phyloP scores from a whole-genome alignment of 2,329 filamentous ascomycete species.

The Exophiala sp. region DNA sequence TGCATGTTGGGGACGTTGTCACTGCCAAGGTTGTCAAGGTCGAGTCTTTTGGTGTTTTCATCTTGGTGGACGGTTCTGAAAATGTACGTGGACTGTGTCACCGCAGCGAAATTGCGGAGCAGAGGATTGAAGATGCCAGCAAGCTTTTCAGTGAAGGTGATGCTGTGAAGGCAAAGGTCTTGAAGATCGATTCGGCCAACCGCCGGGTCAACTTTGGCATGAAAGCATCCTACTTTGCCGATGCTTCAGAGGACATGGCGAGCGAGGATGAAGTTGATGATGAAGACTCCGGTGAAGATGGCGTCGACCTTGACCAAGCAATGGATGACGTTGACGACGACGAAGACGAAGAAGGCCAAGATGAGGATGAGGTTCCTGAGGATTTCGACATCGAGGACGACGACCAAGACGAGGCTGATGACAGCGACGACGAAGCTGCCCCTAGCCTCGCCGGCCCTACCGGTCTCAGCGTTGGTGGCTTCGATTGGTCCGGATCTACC shows the following conservation, averaged over 20 bases:
- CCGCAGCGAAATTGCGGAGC: conserved; percentile 85
- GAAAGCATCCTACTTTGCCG: conserved; percentile 85
- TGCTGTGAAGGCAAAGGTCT: conserved; percentile 83
- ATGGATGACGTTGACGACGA: conserved; percentile 45
- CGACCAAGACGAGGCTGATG: conserved; percentile 36
- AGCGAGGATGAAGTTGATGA: conserved; percentile 34
- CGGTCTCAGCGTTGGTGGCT: conserved; percentile 70
- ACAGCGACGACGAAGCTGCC: conserved; percentile 31
- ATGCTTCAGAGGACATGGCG: conserved; percentile 52
- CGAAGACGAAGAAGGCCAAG: conserved; percentile 38
- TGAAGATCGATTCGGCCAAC: conserved; percentile 71
- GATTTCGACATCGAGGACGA: conserved; percentile 37
- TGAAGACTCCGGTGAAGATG: conserved; percentile 36
- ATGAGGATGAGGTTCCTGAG: conserved; percentile 29
- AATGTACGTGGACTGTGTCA: conserved; percentile 94
- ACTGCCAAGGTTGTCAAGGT: conserved; percentile 91
- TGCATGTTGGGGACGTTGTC: conserved; percentile 75
- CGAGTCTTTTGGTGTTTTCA: conserved; percentile 91
- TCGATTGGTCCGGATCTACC: conserved; percentile 74
- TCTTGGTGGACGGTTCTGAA: conserved; percentile 78
- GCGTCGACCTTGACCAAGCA: conserved; percentile 32
- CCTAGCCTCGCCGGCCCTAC: conserved; percentile 31
- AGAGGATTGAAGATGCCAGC: conserved; percentile 74
- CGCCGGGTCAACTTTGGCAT: conserved; percentile 83
- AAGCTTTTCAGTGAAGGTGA: conserved; percentile 90